A percentile compares a stretch with the other conserved stretches of the same genome.
These are phyloP conservation scores for Elaeagnus macrophylla DNA, from an alignment of 306 rosid genomes.

Conservation along the genomic window DNA sequence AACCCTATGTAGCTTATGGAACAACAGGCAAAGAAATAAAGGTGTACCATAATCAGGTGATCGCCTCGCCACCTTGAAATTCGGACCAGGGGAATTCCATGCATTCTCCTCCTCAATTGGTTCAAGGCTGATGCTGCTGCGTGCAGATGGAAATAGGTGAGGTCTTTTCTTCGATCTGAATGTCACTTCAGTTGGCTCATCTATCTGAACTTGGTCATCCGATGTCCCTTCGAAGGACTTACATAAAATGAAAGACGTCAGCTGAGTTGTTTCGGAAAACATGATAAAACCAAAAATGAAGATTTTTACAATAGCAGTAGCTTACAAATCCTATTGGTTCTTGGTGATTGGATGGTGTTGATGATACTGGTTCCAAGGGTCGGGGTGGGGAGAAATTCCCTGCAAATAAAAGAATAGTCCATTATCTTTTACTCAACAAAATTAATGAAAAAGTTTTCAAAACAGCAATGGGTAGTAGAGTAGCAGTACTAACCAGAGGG, in stretches of 20 bases:
- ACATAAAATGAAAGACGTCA: conserved; percentile 9
- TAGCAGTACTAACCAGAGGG: conserved; percentile 52
- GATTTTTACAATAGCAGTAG: conserved; percentile 19
- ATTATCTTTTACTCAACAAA: conserved; percentile 2
- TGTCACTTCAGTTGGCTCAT: conserved; percentile 1
- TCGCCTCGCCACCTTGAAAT: conserved; percentile 39
- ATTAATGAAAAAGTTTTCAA: not conserved
- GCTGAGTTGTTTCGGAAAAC: conserved; percentile 7
- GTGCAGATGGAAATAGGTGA: conserved; percentile 44
- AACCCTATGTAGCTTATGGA: not conserved
- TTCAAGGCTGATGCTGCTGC: conserved; percentile 46
- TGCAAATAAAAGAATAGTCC: conserved; percentile 21
- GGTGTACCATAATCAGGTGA: conserved; percentile 59
- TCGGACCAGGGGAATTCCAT: conserved; percentile 24
- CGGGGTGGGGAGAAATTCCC: conserved; percentile 34
- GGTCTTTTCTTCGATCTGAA: conserved; percentile 45
- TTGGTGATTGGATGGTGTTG: conserved; percentile 32
- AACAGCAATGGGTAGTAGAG: not conserved
- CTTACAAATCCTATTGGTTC: conserved; percentile 46
- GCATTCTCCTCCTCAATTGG: conserved; percentile 47
- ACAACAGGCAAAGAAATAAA: conserved; percentile 6
- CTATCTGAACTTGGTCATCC: too few species aligned
- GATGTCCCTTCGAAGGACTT: conserved; percentile 8
- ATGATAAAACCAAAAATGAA: conserved; percentile 13
- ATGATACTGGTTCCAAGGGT: conserved; percentile 52